Conservation (phyloP, 805 yeast species). For the Lipomyces starkeyi region DNA sequence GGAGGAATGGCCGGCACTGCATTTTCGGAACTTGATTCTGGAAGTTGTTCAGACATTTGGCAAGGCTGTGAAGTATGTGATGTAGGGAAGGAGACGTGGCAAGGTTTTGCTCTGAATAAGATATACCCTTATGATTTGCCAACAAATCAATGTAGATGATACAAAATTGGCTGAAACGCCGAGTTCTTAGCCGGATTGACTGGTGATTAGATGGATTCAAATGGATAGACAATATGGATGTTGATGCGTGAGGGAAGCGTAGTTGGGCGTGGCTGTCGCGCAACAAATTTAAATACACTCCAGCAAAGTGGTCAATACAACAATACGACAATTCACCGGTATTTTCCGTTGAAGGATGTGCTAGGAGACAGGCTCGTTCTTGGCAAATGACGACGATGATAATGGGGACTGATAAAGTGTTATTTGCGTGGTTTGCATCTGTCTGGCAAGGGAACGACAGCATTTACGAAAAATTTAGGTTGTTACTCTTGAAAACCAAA, state of each 20-base stretch:
- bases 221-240: not conserved
- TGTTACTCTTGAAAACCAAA: too few relatives aligned
- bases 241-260: not conserved
- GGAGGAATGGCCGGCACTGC: slow-evolving; percentile 9
- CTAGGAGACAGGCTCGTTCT: not conserved
- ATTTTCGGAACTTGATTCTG: slow-evolving; percentile 3
- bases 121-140: slow-evolving; percentile 5
- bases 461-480: too few relatives aligned
- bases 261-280: not conserved
- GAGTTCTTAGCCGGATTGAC: not conserved
- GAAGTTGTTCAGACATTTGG: slow-evolving; percentile 9
- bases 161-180: not conserved
- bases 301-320: not conserved
- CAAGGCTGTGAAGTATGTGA: slow-evolving; percentile 3
- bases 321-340: not conserved
- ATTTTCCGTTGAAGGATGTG: not conserved
- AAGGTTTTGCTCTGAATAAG: not conserved
- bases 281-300: not conserved
- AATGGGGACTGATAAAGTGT: not conserved
- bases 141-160: slow-evolving; percentile 1
- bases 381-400: not conserved
- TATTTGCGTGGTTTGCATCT: not conserved
- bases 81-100: not conserved
- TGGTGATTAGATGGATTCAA: not conserved
- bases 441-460: not conserved